A percentile compares a stretch with the other conserved stretches of the same genome.
These are phyloP conservation scores for Eucalyptus polyanthemos DNA, from an alignment of 345 rosid species.

Conservation along the genomic window DNA sequence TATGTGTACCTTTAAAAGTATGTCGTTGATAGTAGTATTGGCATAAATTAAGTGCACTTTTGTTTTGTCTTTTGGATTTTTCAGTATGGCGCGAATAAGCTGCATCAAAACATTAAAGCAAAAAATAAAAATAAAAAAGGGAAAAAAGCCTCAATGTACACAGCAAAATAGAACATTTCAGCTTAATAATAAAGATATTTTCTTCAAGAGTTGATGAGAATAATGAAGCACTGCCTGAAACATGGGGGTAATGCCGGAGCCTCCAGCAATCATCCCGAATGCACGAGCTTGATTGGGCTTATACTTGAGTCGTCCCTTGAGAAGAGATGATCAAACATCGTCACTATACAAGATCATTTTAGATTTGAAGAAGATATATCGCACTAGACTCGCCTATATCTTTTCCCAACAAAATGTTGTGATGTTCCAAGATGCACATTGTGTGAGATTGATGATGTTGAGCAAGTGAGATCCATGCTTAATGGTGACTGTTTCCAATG, in stretches of 20 bases:
- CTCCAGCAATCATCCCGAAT: conserved; percentile 51
- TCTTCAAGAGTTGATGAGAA: not conserved
- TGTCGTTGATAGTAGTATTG: conserved; percentile 23
- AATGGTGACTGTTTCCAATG: accelerated
- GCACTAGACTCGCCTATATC: accelerated
- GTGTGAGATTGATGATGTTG: not conserved
- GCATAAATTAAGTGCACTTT: conserved; percentile 25
- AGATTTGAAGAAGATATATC: no score
- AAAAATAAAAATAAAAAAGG: not conserved
- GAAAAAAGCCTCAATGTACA: not conserved
- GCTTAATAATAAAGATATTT: accelerated
- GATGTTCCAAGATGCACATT: not conserved
- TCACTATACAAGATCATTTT: not conserved
- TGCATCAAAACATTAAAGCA: not conserved
- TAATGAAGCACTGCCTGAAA: conserved; percentile 14
- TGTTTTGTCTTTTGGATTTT: conserved; percentile 30
- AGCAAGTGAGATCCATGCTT: not conserved
- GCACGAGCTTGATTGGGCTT: conserved; percentile 25
- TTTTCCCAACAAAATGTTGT: not conserved
- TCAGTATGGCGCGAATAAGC: conserved; percentile 28
- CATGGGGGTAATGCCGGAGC: conserved; percentile 48
- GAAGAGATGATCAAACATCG: not conserved
- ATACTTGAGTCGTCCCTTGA: conserved; percentile 32
- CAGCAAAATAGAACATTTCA: not conserved
- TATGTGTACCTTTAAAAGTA: conserved; percentile 26